Percentiles rank a stretch among this genome's conserved stretches.
phyloP scores from a whole-genome alignment of 2,329 filamentous ascomycete species.

The Cordyceps militaris region DNA sequence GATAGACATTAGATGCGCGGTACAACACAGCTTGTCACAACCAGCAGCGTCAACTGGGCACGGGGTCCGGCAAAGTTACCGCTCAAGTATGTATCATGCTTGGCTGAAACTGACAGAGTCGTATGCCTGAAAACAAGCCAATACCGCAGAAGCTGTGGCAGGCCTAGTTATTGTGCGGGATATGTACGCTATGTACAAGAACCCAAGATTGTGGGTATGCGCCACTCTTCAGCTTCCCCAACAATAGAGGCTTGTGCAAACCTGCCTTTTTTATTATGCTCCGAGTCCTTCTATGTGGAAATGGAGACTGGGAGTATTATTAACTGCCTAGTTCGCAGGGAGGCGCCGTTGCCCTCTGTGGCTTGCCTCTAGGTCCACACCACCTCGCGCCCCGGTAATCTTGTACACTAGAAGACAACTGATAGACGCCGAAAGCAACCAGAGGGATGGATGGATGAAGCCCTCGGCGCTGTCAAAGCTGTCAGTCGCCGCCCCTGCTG shows the following conservation, averaged over 20 bases:
- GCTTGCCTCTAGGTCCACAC: conserved; percentile 1
- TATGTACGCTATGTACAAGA: background rate
- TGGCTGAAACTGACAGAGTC: too few relatives aligned
- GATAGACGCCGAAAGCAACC: too few relatives aligned
- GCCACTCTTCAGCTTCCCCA: background rate
- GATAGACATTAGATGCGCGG: background rate
- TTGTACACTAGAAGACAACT: too few relatives aligned
- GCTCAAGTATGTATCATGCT: background rate
- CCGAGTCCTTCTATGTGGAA: background rate
- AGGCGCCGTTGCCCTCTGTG: background rate
- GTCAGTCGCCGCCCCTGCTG: too few relatives aligned
- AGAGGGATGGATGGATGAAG: too few relatives aligned
- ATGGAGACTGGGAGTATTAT: too few relatives aligned
- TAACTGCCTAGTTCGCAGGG: too few relatives aligned
- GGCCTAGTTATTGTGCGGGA: background rate
- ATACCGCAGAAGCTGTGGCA: too few relatives aligned
- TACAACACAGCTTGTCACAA: background rate
- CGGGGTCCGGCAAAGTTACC: background rate
- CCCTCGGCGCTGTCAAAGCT: too few relatives aligned
- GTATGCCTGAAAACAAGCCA: too few relatives aligned
- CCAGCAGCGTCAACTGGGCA: too few relatives aligned
- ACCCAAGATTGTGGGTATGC: background rate
- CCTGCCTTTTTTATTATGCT: background rate
- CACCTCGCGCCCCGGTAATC: background rate
- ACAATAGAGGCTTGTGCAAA: background rate